Base-by-base conservation (phyloP, 1,284 basidiomycete genomes). In the Testicularia cyperi region DNA sequence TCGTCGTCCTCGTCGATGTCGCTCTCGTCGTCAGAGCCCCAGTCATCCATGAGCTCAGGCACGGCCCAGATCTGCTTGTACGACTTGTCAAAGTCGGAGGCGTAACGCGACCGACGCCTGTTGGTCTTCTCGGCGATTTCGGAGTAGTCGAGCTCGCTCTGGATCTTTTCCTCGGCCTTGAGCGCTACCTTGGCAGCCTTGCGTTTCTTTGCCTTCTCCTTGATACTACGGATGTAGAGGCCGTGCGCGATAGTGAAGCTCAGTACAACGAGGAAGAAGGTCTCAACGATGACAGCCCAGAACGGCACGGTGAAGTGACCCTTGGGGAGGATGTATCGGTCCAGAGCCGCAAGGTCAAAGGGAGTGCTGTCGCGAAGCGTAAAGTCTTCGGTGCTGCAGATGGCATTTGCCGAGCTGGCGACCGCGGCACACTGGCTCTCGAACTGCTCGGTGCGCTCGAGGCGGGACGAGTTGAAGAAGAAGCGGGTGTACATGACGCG, bases 381-480 rank as follows among this genome's bases (percentile, higher is more conserved):
- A 22, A 37, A 22, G 38, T 71, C 64, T 8, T 71, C 68, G 5
- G 67, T 69, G 35, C 51, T 64, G 53, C 68, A 71, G 7, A 58
- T 51, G 9, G 48, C 27, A 19, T 38, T 51, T 22, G 47, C 38
- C 12, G 47, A 31, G 33, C 30, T 29, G 16, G 35, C 42, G 19
- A 38, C 43, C 19, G 48, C 48, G 15, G 43, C 41, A 34, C 68
- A 71, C 35, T 53, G 51, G 12, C 25, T 7, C 2, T 27, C 46
- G 34, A 71, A 71, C 44, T 66, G 41, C 10, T 47, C 38, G 22
- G 45, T 45, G 23, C 66, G 49, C 38, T 51, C 53, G 23, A 52
- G 13, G 2, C 47, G 44, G 18, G 63, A 65, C 18, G 66, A 71
- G 57, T 71, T 71, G 66, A 61, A 71, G 56, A 71, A 71, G 44